Evolutionary conservation across 306 rosid species (phyloP).

Genomic region (Vachellia pachyceras): DNA sequence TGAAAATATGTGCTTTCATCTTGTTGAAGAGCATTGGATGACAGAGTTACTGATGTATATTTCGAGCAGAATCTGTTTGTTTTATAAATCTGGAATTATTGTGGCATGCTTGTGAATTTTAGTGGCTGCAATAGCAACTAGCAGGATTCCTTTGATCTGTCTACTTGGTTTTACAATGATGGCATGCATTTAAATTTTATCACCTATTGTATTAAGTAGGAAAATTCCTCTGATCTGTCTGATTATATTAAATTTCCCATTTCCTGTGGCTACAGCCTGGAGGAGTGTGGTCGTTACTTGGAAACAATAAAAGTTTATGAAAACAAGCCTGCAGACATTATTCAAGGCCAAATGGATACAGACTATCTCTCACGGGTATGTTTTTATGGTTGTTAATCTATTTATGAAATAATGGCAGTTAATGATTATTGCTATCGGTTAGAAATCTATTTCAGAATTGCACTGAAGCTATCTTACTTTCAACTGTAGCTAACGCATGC

Average conservation of each 20-base stretch:
- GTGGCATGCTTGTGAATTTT: slow-evolving; percentile 26
- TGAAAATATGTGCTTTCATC: neutral
- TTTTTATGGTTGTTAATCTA: slow-evolving; percentile 13
- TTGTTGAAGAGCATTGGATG: slow-evolving; percentile 11
- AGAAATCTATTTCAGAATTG: neutral
- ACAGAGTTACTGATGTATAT: slow-evolving; percentile 18
- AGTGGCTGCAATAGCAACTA: slow-evolving; percentile 27
- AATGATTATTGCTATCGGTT: neutral
- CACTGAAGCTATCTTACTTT: slow-evolving; percentile 42
- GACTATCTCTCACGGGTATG: slow-evolving; percentile 93
- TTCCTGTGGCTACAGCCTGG: slow-evolving; percentile 61
- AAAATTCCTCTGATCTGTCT: slow-evolving; percentile 34
- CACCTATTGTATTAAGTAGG: slow-evolving; percentile 15
- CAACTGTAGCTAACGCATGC: slow-evolving; percentile 71
- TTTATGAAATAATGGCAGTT: neutral
- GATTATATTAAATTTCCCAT: slow-evolving; percentile 21
- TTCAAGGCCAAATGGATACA: slow-evolving; percentile 97
- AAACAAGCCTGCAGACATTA: slow-evolving; percentile 95
- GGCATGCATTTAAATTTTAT: slow-evolving; percentile 19
- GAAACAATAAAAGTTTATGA: slow-evolving; percentile 94
- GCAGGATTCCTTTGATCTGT: slow-evolving; percentile 32
- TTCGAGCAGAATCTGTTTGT: slow-evolving; percentile 8
- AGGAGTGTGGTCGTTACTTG: slow-evolving; percentile 98
- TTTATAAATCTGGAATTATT: slow-evolving; percentile 11
- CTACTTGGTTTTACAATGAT: slow-evolving; percentile 29